Evolutionary conservation across 1,139 yeast genomes (phyloP).

Genomic region (Yamadazyma diospyri): DNA sequence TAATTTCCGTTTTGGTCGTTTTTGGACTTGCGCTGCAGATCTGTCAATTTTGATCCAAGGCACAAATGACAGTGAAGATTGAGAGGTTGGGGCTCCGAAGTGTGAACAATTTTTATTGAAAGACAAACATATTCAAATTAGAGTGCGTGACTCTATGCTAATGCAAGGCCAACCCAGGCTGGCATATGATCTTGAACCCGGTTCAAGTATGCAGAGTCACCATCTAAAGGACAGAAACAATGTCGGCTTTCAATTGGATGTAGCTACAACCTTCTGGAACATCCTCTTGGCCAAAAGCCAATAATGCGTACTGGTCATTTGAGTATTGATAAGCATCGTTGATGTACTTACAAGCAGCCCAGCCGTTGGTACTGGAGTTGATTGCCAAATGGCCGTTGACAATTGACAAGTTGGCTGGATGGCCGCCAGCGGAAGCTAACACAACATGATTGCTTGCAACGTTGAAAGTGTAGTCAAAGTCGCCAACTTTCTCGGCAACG

Average conservation of each 20-base stretch:
- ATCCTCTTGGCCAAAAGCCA: constrained; percentile 11
- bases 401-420: constrained; percentile 14
- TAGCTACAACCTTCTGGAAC: constrained; percentile 20
- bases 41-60: too few relatives aligned
- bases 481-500: constrained; percentile 12
- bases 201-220: too few relatives aligned
- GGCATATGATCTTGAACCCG: too few relatives aligned
- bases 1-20: too few relatives aligned
- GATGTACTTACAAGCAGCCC: constrained; percentile 40
- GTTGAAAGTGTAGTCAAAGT: constrained; percentile 2
- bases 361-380: constrained; percentile 28
- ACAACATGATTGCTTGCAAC: constrained; percentile 10
- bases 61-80: too few relatives aligned
- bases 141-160: too few relatives aligned
- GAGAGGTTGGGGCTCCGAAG: too few relatives aligned
- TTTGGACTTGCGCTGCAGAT: too few relatives aligned
- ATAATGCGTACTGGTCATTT: constrained; percentile 21
- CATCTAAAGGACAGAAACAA: background rate
- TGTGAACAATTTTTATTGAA: too few relatives aligned
- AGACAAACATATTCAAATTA: too few relatives aligned
- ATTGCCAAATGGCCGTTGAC: constrained; percentile 23
- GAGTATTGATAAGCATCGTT: constrained; percentile 44
- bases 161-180: too few relatives aligned
- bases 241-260: constrained; percentile 16
- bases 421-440: constrained; percentile 16